Percentiles rank a stretch among this genome's conserved stretches.
phyloP scores from a whole-genome alignment of 768 basidiomycete genomes.

The Trametes maxima region DNA sequence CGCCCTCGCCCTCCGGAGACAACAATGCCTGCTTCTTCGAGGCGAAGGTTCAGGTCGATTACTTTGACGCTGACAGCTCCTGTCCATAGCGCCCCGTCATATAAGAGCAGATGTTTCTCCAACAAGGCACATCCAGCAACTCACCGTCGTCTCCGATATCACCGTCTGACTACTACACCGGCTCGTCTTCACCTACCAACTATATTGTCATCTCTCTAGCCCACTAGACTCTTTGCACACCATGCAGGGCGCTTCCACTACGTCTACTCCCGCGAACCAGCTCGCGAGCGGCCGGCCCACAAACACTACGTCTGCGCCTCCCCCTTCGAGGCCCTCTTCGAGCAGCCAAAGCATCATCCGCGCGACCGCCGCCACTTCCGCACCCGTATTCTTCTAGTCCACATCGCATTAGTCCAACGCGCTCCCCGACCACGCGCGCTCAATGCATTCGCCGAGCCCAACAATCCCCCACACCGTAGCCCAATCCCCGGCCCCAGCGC shows the following conservation, averaged over 20 bases:
- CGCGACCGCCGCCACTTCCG: conserved; percentile 21
- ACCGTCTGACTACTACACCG: background rate
- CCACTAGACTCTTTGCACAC: background rate
- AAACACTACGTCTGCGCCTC: background rate
- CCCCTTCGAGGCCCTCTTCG: conserved; percentile 11
- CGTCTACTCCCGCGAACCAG: conserved; percentile 6
- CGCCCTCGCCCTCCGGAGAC: conserved; percentile 4
- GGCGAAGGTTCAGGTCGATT: conserved; percentile 12
- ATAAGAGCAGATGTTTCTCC: conserved; percentile 1
- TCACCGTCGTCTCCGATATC: background rate
- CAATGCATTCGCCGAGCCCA: background rate
- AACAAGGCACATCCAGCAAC: conserved; percentile 1
- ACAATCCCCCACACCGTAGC: background rate
- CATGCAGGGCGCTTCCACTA: conserved; percentile 15
- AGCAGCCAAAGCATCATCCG: conserved; percentile 21
- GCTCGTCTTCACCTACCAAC: background rate
- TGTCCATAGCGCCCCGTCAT: conserved; percentile 13
- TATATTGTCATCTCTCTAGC: background rate
- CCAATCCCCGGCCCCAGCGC: background rate
- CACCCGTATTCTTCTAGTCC: conserved; percentile 27
- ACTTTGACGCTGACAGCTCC: conserved; percentile 17
- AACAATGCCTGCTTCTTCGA: conserved; percentile 17
- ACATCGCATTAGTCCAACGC: background rate
- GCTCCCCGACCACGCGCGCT: background rate
- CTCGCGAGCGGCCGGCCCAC: conserved; percentile 13